These are phyloP conservation scores for Phytopythium vexans DNA, from an alignment of 352 stramenopile species.

Conservation along the genomic window DNA sequence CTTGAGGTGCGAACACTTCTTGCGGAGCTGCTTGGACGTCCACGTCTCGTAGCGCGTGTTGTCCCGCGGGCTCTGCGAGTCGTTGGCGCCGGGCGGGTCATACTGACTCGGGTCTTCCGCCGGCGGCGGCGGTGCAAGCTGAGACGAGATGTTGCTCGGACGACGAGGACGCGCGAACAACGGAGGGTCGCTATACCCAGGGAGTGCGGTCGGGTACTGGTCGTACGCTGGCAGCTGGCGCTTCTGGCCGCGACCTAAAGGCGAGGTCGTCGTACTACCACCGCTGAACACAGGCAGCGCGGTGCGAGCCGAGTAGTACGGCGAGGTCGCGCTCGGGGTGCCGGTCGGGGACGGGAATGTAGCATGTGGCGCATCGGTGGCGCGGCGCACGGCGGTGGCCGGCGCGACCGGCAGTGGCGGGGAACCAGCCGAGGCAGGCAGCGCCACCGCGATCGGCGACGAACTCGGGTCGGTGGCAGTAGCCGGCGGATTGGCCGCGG, in stretches of 20 bases:
- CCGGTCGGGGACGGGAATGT: too few relatives aligned
- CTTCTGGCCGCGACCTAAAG: constrained; percentile 26
- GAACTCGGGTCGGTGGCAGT: too few relatives aligned
- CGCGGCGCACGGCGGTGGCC: too few relatives aligned
- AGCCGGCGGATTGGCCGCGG: too few relatives aligned
- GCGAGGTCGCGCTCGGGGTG: too few relatives aligned
- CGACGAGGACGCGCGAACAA: constrained; percentile 1
- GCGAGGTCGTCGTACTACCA: too few relatives aligned
- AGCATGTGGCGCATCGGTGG: too few relatives aligned
- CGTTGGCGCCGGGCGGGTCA: constrained; percentile 23
- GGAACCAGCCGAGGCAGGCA: too few relatives aligned
- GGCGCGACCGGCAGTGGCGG: too few relatives aligned
- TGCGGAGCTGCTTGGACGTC: constrained; percentile 79
- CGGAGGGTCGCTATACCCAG: background rate
- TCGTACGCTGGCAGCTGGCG: constrained; percentile 33
- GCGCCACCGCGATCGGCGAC: too few relatives aligned
- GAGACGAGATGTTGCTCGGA: constrained; percentile 8
- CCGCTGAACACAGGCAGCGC: too few relatives aligned
- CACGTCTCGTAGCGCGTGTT: constrained; percentile 74
- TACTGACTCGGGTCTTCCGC: constrained; percentile 38
- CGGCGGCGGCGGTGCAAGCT: constrained; percentile 16
- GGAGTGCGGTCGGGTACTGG: constrained; percentile 1
- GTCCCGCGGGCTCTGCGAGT: constrained; percentile 53
- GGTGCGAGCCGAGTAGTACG: too few relatives aligned
- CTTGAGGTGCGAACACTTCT: constrained; percentile 80